Base-by-base conservation (phyloP, 2,329 filamentous ascomycete genomes). In the Neopestalotiopsis sp. region DNA sequence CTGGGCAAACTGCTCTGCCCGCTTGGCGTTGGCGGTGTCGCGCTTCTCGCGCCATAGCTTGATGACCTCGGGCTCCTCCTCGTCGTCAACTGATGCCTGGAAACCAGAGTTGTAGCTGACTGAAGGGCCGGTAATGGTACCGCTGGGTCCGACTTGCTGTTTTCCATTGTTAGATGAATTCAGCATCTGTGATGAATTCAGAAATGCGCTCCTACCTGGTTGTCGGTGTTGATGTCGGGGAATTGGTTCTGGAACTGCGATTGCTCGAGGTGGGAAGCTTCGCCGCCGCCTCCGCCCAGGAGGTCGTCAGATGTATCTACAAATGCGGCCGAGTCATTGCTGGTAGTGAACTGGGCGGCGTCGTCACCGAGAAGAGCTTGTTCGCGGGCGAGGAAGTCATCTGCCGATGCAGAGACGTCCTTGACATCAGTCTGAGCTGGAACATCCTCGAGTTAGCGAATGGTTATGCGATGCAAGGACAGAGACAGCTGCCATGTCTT, bases 311-410 rank as follows among this genome's bases (percentile, higher is more conserved):
- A 87, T 72, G 89, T 84, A 74, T 92, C 90, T 72, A 86, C 88
- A 67, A 90, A 86, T 56, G 89, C 89, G 68, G 87, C 86, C 69
- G 87, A 84, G 78, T 97, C 94, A 77, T 91, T 90, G 70, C 90
- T 87, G 40, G 93, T 92, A 72, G 92, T 87, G 81, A 99, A 99
- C 84, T 95, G 93, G 75, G 94, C 89, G 70, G 96, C 96, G 81
- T 98, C 96, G 72, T 97, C 96, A 73, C 96, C 96, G 7, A 99
- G 90, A 20, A 92, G 83, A 71, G 94, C 96, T 78, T 94, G 94
- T 84, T 99, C 96, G 74, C 95, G 93, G 71, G 93, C 91, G 63
- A 98, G 89, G 81, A 99, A 98, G 82, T 97, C 94, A 77, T 94
- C 90, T 71, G 89, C 86, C 40, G 91, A 90, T 38, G 88, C 85